A percentile compares a stretch with the other conserved stretches of the same genome.
These are phyloP conservation scores for Angomonas desouzai DNA, from an alignment of 208 protist species.

Conservation along the genomic window DNA sequence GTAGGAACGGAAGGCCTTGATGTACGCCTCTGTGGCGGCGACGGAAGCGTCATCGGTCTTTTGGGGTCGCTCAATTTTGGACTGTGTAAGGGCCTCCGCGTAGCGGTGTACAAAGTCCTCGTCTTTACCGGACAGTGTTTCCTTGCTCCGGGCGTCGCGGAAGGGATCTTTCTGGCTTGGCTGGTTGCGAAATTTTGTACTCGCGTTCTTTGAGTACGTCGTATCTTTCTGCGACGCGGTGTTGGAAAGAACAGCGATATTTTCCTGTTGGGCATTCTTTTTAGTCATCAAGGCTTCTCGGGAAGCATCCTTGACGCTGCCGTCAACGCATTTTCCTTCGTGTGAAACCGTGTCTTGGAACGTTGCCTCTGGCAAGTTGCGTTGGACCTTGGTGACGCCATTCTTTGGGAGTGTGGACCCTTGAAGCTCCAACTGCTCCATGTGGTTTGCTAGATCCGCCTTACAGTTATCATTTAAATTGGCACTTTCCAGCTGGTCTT, in stretches of 20 bases:
- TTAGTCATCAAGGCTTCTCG: slow-evolving; percentile 19
- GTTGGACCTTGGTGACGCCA: slow-evolving; percentile 30
- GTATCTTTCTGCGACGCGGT: slow-evolving; percentile 1
- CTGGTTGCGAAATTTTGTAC: slow-evolving; percentile 28
- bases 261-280: slow-evolving; percentile 27
- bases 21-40: slow-evolving; percentile 63
- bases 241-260: slow-evolving; percentile 16
- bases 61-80: slow-evolving; percentile 30
- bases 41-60: slow-evolving; percentile 26
- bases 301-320: background rate
- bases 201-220: slow-evolving; percentile 62
- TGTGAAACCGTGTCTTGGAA: slow-evolving; percentile 28
- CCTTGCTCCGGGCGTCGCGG: slow-evolving; percentile 39
- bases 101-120: slow-evolving; percentile 84
- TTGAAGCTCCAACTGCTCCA: slow-evolving; percentile 57
- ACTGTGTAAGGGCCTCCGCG: slow-evolving; percentile 45
- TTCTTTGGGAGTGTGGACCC: slow-evolving; percentile 53
- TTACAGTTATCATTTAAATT: slow-evolving; percentile 63
- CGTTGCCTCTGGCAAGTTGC: slow-evolving; percentile 45
- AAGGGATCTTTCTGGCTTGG: slow-evolving; percentile 40
- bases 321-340: slow-evolving; percentile 17
- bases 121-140: slow-evolving; percentile 52
- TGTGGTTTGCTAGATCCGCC: slow-evolving; percentile 60
- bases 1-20: slow-evolving; percentile 64
- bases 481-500: slow-evolving; percentile 52